Evolutionary conservation across 139 green algal genomes (phyloP).

Genomic region (Chlorella sp.): DNA sequence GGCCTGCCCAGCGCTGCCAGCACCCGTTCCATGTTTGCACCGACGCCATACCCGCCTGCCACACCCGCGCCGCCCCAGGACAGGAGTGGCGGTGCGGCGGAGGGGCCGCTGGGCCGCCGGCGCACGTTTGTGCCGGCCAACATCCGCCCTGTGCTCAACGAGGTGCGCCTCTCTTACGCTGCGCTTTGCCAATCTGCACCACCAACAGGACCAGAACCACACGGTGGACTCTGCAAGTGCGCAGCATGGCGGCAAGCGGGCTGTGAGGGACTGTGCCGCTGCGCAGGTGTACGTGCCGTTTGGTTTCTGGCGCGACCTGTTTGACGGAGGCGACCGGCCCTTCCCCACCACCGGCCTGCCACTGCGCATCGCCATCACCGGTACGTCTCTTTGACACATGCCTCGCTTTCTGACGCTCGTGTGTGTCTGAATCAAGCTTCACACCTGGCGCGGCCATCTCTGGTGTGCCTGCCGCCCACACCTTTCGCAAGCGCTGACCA

Average conservation of each 20-base stretch:
- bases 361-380: conserved; percentile 3
- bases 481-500: background rate
- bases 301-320: conserved; percentile 6
- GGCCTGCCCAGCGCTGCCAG: too few relatives aligned
- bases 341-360: background rate
- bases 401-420: background rate
- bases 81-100: background rate
- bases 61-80: background rate
- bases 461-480: background rate
- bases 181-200: too few relatives aligned
- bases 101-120: background rate
- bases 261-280: too few relatives aligned
- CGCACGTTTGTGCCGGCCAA: background rate
- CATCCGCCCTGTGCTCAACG: background rate
- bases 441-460: background rate
- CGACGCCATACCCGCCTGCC: too few relatives aligned
- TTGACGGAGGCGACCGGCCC: conserved; percentile 1
- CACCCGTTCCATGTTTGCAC: too few relatives aligned
- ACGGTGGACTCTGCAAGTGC: too few relatives aligned
- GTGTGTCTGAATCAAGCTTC: background rate
- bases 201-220: too few relatives aligned
- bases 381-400: background rate
- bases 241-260: too few relatives aligned
- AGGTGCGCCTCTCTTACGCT: too few relatives aligned
- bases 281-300: conserved; percentile 13